Conservation (phyloP, 352 stramenopile species). For the Globisporangium abappressorium region DNA sequence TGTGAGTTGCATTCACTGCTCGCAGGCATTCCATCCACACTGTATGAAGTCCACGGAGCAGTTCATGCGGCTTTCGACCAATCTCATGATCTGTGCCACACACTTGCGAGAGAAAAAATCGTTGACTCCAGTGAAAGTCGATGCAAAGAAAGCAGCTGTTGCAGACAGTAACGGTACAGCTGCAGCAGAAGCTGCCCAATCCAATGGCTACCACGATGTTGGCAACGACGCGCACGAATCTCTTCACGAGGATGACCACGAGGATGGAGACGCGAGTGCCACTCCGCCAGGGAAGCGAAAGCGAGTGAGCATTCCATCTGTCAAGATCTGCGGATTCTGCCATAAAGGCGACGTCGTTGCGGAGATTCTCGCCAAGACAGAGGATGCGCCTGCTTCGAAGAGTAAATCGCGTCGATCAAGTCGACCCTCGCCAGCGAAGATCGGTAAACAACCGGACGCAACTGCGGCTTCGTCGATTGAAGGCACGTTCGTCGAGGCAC, state of each 20-base stretch:
- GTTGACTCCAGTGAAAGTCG: constrained; percentile 6
- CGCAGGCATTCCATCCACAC: constrained; percentile 72
- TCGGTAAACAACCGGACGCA: constrained; percentile 15
- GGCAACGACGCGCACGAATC: constrained; percentile 12
- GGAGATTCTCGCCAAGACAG: constrained; percentile 12
- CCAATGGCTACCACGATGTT: constrained; percentile 22
- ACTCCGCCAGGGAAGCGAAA: constrained; percentile 16
- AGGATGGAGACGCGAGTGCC: constrained; percentile 14
- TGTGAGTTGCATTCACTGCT: constrained; percentile 87
- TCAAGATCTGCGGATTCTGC: constrained; percentile 62
- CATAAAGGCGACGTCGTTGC: constrained; percentile 41
- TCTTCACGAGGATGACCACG: constrained; percentile 23
- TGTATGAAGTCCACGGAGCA: constrained; percentile 77
- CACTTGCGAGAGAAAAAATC: constrained; percentile 61
- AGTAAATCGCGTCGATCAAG: constrained; percentile 18
- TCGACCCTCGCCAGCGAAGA: constrained; percentile 12
- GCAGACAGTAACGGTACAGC: not conserved
- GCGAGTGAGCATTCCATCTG: constrained; percentile 7
- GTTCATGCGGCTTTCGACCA: constrained; percentile 79
- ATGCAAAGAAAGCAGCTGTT: not conserved
- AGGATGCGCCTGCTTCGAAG: constrained; percentile 5
- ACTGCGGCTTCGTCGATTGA: constrained; percentile 36
- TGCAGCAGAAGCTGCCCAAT: not conserved
- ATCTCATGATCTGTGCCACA: constrained; percentile 87
- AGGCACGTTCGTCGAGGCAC: constrained; percentile 69